phyloP scores from a whole-genome alignment of 1,139 yeast species.

The Kluyveromyces sp. region DNA sequence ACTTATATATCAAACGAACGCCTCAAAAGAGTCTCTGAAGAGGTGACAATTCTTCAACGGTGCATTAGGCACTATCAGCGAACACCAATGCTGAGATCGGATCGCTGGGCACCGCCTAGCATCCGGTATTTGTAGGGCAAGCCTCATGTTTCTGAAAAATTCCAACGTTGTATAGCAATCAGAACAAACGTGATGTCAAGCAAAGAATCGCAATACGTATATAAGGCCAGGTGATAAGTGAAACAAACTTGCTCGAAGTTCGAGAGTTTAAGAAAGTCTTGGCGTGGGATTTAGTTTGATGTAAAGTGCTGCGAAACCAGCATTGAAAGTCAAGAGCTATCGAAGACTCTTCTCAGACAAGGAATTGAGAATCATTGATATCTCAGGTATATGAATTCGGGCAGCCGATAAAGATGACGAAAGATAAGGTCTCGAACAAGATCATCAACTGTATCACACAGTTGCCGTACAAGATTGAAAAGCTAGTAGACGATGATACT shows the following conservation, averaged over 20 bases:
- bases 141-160: not conserved
- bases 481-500: conserved; percentile 15
- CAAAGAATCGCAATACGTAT: conserved; percentile 1
- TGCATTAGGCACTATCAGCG: too few relatives aligned
- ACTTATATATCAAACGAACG: not conserved
- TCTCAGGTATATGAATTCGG: too few relatives aligned
- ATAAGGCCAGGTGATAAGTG: not conserved
- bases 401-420: not conserved
- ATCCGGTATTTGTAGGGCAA: too few relatives aligned
- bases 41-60: too few relatives aligned
- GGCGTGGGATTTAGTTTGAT: too few relatives aligned
- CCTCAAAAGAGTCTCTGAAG: not conserved
- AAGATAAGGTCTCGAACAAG: conserved; percentile 18
- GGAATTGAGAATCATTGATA: too few relatives aligned
- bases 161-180: not conserved
- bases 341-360: not conserved
- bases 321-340: too few relatives aligned
- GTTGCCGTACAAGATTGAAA: conserved; percentile 30
- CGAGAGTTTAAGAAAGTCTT: too few relatives aligned
- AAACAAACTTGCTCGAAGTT: not conserved
- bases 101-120: too few relatives aligned
- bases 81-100: too few relatives aligned
- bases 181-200: not conserved
- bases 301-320: too few relatives aligned
- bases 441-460: conserved; percentile 34